phyloP scores from a whole-genome alignment of 73 alveolate species.

The Blepharisma japonicum region DNA sequence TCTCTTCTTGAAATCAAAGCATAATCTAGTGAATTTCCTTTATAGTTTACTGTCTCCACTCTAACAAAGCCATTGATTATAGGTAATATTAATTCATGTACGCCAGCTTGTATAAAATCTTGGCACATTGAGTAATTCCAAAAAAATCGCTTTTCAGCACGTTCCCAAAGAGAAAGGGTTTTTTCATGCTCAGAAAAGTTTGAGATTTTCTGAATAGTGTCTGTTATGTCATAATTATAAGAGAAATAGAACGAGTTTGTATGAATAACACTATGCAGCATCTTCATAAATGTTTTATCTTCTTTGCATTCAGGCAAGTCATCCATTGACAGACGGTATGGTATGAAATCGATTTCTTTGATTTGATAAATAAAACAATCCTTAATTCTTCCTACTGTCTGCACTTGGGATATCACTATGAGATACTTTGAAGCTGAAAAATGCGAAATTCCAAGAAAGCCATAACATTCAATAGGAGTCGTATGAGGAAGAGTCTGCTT shows the following conservation, averaged over 20 bases:
- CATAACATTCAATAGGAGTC: background rate
- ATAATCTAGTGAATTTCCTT: slow-evolving; percentile 62
- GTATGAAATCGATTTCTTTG: background rate
- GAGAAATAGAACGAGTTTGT: slow-evolving; percentile 89
- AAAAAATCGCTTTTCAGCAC: slow-evolving; percentile 60
- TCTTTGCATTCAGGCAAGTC: slow-evolving; percentile 18
- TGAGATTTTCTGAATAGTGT: slow-evolving; percentile 35
- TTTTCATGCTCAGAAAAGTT: slow-evolving; percentile 33
- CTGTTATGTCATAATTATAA: slow-evolving; percentile 81
- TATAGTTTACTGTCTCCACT: slow-evolving; percentile 56
- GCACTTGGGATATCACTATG: background rate
- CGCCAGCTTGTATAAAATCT: slow-evolving; percentile 58
- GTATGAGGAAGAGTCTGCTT: no score
- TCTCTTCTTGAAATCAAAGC: slow-evolving; percentile 85
- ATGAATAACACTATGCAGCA: slow-evolving; percentile 61
- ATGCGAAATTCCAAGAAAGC: slow-evolving; percentile 6
- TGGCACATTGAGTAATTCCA: slow-evolving; percentile 80
- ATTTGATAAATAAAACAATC: background rate
- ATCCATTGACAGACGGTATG: background rate
- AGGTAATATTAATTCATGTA: slow-evolving; percentile 76
- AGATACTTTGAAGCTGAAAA: background rate
- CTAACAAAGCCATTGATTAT: slow-evolving; percentile 86
- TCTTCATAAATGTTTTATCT: slow-evolving; percentile 59
- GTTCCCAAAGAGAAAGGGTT: slow-evolving; percentile 36
- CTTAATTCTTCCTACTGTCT: background rate